Conservation (phyloP, 352 stramenopile genomes). For the Phytophthora sp. region DNA sequence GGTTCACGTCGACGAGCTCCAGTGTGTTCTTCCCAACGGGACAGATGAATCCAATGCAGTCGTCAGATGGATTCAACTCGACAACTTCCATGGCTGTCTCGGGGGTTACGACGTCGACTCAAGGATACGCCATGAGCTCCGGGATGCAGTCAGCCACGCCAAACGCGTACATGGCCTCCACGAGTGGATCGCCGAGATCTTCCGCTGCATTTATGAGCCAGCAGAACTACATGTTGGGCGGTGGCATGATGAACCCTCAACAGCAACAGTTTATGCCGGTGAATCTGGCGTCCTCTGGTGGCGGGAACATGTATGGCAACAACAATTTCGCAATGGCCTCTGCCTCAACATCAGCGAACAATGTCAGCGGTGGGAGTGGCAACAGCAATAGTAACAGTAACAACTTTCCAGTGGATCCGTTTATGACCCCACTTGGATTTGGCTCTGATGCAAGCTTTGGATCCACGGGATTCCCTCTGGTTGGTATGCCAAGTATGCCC, state of each 20-base stretch:
- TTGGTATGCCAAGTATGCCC: conserved; percentile 48
- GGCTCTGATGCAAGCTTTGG: conserved; percentile 39
- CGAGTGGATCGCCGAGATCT: conserved; percentile 24
- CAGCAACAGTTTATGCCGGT: conserved; percentile 70
- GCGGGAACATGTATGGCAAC: conserved; percentile 57
- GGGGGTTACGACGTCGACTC: conserved; percentile 30
- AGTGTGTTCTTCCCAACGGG: conserved; percentile 47
- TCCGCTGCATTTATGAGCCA: conserved; percentile 48
- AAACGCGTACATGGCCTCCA: conserved; percentile 50
- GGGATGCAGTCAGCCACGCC: conserved; percentile 38
- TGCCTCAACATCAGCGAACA: conserved; percentile 21
- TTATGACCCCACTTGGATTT: conserved; percentile 65
- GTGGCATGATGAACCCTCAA: conserved; percentile 54
- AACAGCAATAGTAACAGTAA: conserved; percentile 35
- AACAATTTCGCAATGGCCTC: conserved; percentile 44
- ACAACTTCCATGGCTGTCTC: conserved; percentile 39
- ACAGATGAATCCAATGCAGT: conserved; percentile 36
- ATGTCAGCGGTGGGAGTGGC: conserved; percentile 17
- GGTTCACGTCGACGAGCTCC: conserved; percentile 30
- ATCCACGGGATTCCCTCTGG: conserved; percentile 45
- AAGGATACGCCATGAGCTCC: conserved; percentile 47
- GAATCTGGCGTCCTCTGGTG: conserved; percentile 41
- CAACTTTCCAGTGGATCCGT: conserved; percentile 65
- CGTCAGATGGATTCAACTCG: conserved; percentile 29
- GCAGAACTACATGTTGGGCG: conserved; percentile 56